Evolutionary conservation across 495 filamentous ascomycete genomes (phyloP).

Genomic region (Cudoniella acicularis): DNA sequence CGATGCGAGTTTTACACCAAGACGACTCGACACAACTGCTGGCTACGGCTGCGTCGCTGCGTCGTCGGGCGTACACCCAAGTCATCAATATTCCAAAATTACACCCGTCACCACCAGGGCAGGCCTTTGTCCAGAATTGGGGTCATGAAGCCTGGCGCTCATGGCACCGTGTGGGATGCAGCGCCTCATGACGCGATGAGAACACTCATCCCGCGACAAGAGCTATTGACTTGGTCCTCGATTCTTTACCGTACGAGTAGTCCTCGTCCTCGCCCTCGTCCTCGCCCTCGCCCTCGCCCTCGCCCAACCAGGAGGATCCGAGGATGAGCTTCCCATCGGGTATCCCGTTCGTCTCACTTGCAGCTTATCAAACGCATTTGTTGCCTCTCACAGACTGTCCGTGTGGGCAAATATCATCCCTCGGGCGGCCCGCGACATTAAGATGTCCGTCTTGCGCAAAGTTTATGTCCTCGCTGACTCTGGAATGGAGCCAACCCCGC

Average conservation of each 20-base stretch:
- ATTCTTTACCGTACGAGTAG: no score
- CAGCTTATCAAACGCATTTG: background rate
- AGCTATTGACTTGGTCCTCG: background rate
- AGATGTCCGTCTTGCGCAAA: background rate
- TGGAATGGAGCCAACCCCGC: background rate
- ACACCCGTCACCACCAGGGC: background rate
- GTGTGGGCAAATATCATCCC: background rate
- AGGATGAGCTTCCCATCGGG: background rate
- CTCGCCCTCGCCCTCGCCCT: background rate
- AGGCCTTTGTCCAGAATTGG: background rate
- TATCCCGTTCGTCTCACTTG: constrained; percentile 7
- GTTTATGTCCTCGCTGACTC: background rate
- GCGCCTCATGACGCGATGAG: background rate
- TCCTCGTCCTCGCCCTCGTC: background rate
- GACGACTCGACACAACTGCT: background rate
- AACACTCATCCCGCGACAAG: background rate
- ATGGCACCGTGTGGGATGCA: background rate
- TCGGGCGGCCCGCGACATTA: background rate
- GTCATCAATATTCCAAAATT: background rate
- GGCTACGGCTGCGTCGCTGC: no score
- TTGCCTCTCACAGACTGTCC: constrained; percentile 1
- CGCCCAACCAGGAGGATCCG: no score
- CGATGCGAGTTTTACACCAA: background rate
- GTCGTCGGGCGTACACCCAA: background rate
- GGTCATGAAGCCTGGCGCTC: background rate